Percentiles rank a stretch among this genome's conserved stretches.
Conservation (phyloP, 2,329 filamentous ascomycete species). For the Penicillium capsulatum region DNA sequence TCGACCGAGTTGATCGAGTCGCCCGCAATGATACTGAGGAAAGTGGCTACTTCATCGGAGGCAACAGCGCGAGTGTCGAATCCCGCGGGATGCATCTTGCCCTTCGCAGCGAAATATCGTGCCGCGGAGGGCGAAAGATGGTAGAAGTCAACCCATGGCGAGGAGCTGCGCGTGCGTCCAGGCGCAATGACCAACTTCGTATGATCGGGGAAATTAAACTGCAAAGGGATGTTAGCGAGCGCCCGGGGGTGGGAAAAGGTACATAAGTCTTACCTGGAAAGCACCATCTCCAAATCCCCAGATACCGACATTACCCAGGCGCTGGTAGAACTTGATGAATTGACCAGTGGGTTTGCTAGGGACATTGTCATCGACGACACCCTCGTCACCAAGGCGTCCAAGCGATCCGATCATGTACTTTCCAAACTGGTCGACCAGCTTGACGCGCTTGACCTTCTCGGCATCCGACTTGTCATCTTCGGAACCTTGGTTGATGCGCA, state of each 20-base stretch:
- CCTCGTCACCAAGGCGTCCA: conserved; percentile 40
- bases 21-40: conserved; percentile 40
- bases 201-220: conserved; percentile 53
- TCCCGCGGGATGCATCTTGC: conserved; percentile 42
- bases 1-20: conserved; percentile 32
- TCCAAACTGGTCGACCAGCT: conserved; percentile 48
- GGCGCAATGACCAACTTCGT: conserved; percentile 49
- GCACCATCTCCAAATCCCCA: conserved; percentile 50
- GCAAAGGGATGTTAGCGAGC: background rate
- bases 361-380: conserved; percentile 26
- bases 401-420: conserved; percentile 51
- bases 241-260: background rate
- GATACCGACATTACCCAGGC: conserved; percentile 51
- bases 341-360: conserved; percentile 29
- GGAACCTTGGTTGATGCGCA: conserved; percentile 30
- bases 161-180: conserved; percentile 35
- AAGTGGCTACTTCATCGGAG: conserved; percentile 40
- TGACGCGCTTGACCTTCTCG: conserved; percentile 48
- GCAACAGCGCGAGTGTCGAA: conserved; percentile 42
- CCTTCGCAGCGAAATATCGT: conserved; percentile 39
- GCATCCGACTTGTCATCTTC: conserved; percentile 39
- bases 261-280: conserved; percentile 27
- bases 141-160: conserved; percentile 47
- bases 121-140: conserved; percentile 47
- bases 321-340: conserved; percentile 50